Evolutionary conservation across 148 eudicot species (phyloP), one percentile per base, ranked within the genome.

Genomic region (Rhododendron vialii): DNA sequence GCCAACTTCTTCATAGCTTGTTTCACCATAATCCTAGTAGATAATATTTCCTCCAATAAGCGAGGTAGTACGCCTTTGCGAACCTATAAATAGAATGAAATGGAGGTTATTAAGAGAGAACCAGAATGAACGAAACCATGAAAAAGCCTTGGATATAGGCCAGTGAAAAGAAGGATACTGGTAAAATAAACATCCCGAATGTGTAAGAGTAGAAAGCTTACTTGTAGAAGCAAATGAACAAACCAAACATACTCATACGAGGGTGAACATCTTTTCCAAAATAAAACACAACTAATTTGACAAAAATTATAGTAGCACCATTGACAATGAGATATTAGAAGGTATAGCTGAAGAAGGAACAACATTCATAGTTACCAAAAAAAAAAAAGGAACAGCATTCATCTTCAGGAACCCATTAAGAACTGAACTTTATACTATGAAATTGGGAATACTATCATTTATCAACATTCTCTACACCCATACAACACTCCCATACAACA

Each of bases 11-110:
- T 97, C 95, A 97, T 97, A 73, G 98, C 95, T 90, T 95, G 90
- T 88, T 97, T 97, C 87, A 97, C 96, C 99, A 97, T 94, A 75
- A 97, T 92, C 86, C 99, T 93, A 74, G 99, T 97, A 22, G 96
- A 93, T 85, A 97, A 92, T 89, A 97, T 97, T 91, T 97, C 99
- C 85, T 95, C 98, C 83, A 97, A 89, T 74, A 97, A 89, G 57
- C 96, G 95, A 84, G 99, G 99, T 75, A 97, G 85, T 88, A 97
- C 86, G 78, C 99, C 99, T 92, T 91, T 93, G 67, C 99, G 95
- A 35, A 92, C 94, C 97, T 94, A 88, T 45, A 26, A 36, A 78
- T 33, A 53, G 45, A 7, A 53, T 8, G 67, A 81, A 33, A 33
- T 81, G 26, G 36, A 15, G 33, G 82, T 45, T 51, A 76, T 45